phyloP scores from a whole-genome alignment of 140 eudicot species.

The Ambrosia hybrid region DNA sequence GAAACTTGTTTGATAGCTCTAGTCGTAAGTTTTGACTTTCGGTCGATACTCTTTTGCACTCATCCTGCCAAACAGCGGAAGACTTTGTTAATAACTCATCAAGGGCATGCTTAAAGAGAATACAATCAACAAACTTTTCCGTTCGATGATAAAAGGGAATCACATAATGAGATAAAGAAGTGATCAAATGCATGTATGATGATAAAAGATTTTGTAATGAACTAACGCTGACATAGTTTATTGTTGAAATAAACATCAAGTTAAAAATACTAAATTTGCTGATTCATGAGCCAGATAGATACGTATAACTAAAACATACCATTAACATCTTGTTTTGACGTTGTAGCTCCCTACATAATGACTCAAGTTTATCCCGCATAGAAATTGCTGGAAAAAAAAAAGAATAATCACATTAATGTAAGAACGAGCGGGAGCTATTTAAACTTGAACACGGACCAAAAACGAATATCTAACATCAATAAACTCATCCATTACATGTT shows the following conservation, averaged over 20 bases:
- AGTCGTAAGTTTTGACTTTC: conserved; percentile 86
- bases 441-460: conserved; percentile 8
- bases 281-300: conserved; percentile 11
- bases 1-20: conserved; percentile 84
- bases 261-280: conserved; percentile 11
- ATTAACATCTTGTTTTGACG: conserved; percentile 84
- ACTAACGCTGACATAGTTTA: no score
- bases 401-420: conserved; percentile 24
- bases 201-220: no score
- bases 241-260: conserved; percentile 9
- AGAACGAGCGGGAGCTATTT: background rate
- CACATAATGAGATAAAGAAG: no score
- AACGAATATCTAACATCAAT: background rate
- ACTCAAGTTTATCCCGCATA: conserved; percentile 91
- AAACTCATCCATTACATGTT: conserved; percentile 1
- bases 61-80: conserved; percentile 58
- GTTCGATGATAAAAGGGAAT: no score
- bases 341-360: conserved; percentile 88
- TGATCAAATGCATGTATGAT: no score
- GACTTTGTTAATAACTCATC: conserved; percentile 13
- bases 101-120: no score
- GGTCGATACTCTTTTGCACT: conserved; percentile 82
- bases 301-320: conserved; percentile 44
- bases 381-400: conserved; percentile 59
- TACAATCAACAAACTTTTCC: no score